These are phyloP conservation scores for Pyrenophora seminiperda DNA, from an alignment of 2,329 filamentous ascomycete genomes.

Conservation along the genomic window DNA sequence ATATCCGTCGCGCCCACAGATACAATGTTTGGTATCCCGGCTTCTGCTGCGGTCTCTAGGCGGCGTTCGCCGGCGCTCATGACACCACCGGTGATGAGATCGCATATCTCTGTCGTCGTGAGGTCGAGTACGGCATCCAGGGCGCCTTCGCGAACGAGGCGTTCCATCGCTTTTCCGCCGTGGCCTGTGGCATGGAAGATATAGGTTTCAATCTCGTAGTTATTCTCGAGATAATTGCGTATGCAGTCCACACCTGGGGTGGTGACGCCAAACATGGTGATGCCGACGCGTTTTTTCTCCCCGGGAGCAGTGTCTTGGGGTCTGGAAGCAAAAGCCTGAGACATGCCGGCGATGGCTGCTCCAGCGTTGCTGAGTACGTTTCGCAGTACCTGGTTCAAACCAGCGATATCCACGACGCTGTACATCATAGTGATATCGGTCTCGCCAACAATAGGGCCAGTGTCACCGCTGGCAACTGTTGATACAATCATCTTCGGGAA, in stretches of 20 bases:
- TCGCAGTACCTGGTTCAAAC: slow-evolving; percentile 64
- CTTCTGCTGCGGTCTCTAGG: slow-evolving; percentile 62
- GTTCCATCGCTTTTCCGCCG: slow-evolving; percentile 72
- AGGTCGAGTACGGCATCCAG: slow-evolving; percentile 71
- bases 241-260: slow-evolving; percentile 67
- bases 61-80: slow-evolving; percentile 64
- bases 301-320: not conserved
- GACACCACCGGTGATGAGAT: slow-evolving; percentile 66
- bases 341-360: slow-evolving; percentile 65
- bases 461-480: slow-evolving; percentile 71
- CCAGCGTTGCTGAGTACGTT: slow-evolving; percentile 67
- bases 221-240: slow-evolving; percentile 53
- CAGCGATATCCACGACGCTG: slow-evolving; percentile 72
- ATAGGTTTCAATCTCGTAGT: slow-evolving; percentile 60
- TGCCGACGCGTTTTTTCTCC: slow-evolving; percentile 59
- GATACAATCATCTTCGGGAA: slow-evolving; percentile 74
- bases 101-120: slow-evolving; percentile 71
- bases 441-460: slow-evolving; percentile 67
- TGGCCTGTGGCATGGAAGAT: slow-evolving; percentile 74
- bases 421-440: slow-evolving; percentile 74
- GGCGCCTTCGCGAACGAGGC: slow-evolving; percentile 61
- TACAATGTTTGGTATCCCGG: slow-evolving; percentile 63
- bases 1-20: slow-evolving; percentile 55
- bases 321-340: slow-evolving; percentile 49
- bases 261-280: slow-evolving; percentile 78